Conservation (phyloP, 192 early-diverging fungal species). For the Gaertneriomyces semiglobifer region DNA sequence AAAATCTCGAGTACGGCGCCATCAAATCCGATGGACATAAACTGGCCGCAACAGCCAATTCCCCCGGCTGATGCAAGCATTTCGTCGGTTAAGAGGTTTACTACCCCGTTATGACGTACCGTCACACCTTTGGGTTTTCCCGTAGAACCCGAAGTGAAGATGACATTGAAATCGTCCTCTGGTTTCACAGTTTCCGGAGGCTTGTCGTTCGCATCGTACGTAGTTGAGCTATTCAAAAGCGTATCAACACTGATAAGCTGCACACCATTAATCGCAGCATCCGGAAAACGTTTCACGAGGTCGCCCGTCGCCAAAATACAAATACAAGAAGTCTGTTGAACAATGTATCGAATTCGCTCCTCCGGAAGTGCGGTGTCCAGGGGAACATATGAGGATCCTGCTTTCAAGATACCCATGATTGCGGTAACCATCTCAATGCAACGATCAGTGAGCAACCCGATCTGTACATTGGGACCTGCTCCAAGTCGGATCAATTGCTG, state of each 20-base stretch:
- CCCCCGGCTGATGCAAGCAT: background rate
- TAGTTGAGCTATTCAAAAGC: background rate
- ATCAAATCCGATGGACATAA: slow-evolving; percentile 23
- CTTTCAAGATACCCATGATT: slow-evolving; percentile 31
- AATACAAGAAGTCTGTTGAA: background rate
- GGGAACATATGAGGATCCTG: slow-evolving; percentile 32
- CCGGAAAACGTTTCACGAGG: no score
- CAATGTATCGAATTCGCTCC: slow-evolving; percentile 34
- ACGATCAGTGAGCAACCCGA: slow-evolving; percentile 22
- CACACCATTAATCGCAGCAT: no score
- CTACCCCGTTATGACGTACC: slow-evolving; percentile 27
- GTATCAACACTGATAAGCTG: background rate
- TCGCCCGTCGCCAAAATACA: no score
- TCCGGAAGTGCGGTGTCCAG: slow-evolving; percentile 19
- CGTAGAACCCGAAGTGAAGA: slow-evolving; percentile 44
- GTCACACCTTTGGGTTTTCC: slow-evolving; percentile 43
- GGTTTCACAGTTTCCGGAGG: background rate
- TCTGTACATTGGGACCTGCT: slow-evolving; percentile 15
- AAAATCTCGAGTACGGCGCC: slow-evolving; percentile 17
- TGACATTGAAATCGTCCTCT: slow-evolving; percentile 2
- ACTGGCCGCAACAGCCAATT: slow-evolving; percentile 13
- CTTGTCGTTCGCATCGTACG: background rate
- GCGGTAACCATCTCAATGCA: slow-evolving; percentile 32
- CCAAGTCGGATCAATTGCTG: slow-evolving; percentile 4
- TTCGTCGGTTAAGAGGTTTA: slow-evolving; percentile 5